phyloP scores from a whole-genome alignment of 2,329 filamentous ascomycete species.

The Cladosporium sp. region DNA sequence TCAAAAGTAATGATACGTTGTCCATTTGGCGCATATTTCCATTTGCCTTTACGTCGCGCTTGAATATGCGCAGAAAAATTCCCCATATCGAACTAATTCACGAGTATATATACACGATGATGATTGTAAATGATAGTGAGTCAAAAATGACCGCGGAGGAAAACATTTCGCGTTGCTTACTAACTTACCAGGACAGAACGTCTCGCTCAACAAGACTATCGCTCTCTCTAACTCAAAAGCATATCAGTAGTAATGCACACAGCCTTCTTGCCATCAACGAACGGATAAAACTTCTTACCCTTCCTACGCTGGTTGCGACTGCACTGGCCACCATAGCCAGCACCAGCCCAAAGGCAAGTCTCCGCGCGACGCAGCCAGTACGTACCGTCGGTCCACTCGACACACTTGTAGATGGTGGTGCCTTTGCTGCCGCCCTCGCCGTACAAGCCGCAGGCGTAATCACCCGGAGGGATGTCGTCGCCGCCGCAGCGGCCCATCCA shows the following conservation, averaged over 20 bases:
- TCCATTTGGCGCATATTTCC: neutral
- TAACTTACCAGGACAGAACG: neutral
- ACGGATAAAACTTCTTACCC: slow-evolving; percentile 13
- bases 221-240: neutral
- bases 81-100: no score
- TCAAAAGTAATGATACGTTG: neutral
- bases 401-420: slow-evolving; percentile 15
- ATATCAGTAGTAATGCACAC: neutral
- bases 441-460: slow-evolving; percentile 14
- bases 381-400: neutral
- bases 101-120: neutral
- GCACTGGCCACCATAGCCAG: slow-evolving; percentile 15
- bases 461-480: neutral
- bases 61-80: neutral
- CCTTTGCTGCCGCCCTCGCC: neutral
- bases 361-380: neutral
- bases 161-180: neutral
- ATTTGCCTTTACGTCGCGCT: neutral
- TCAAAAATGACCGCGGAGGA: neutral
- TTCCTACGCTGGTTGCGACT: slow-evolving; percentile 13
- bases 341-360: slow-evolving; percentile 6
- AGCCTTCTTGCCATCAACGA: slow-evolving; percentile 7
- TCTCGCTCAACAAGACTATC: neutral
- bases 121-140: neutral
- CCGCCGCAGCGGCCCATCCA: slow-evolving; percentile 6